phyloP scores from a whole-genome alignment of 768 basidiomycete genomes.

The Xanthoconium purpureum region DNA sequence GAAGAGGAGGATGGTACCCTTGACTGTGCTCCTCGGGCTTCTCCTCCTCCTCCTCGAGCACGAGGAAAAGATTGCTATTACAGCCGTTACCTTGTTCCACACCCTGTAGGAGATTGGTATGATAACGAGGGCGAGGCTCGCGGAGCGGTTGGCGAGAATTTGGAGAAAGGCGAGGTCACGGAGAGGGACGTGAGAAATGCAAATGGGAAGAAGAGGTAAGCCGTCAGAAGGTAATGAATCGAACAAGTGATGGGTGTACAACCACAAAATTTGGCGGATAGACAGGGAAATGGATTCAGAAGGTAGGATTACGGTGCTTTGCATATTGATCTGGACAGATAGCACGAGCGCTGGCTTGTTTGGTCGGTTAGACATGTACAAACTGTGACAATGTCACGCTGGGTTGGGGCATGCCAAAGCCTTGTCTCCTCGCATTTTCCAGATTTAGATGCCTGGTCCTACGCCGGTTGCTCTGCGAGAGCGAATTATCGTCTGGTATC shows the following conservation, averaged over 20 bases:
- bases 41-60: background rate
- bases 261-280: background rate
- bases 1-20: background rate
- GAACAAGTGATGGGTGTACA: background rate
- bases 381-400: too few species aligned
- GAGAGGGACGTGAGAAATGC: background rate
- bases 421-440: too few species aligned
- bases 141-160: conserved; percentile 1
- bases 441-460: too few species aligned
- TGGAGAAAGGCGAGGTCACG: background rate
- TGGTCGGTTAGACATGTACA: too few species aligned
- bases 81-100: background rate
- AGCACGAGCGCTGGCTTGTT: too few species aligned
- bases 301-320: background rate
- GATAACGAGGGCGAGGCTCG: conserved; percentile 12
- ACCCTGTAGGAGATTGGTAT: conserved; percentile 8
- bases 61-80: too few species aligned
- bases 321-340: too few species aligned
- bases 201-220: background rate
- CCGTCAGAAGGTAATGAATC: background rate
- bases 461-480: too few species aligned
- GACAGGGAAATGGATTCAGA: background rate
- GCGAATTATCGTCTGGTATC: too few species aligned
- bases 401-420: too few species aligned
- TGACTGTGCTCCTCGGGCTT: background rate